phyloP scores from a whole-genome alignment of 495 filamentous ascomycete genomes.

The Penicillium chermesinum region DNA sequence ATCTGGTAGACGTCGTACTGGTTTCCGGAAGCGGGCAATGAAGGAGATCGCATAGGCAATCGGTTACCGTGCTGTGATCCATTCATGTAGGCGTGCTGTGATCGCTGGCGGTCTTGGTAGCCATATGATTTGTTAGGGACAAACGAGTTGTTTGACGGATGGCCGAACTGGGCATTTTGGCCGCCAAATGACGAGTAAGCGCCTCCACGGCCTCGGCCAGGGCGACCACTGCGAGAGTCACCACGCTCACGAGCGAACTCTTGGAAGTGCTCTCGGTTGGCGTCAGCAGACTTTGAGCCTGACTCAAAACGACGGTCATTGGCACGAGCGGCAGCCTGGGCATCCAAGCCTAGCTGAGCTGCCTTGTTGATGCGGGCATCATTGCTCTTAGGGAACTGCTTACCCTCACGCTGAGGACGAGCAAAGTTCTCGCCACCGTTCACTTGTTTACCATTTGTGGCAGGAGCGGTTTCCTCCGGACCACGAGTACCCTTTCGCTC shows the following conservation, averaged over 20 bases:
- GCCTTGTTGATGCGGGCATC: slow-evolving; percentile 26
- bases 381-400: slow-evolving; percentile 32
- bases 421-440: slow-evolving; percentile 28
- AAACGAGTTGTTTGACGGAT: slow-evolving; percentile 35
- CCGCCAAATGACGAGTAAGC: slow-evolving; percentile 33
- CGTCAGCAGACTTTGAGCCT: slow-evolving; percentile 37
- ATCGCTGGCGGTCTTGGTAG: slow-evolving; percentile 40
- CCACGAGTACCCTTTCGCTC: slow-evolving; percentile 36
- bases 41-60: slow-evolving; percentile 46
- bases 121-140: slow-evolving; percentile 35
- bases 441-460: slow-evolving; percentile 17
- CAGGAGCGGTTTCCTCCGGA: slow-evolving; percentile 28
- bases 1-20: slow-evolving; percentile 37
- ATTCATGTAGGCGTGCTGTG: slow-evolving; percentile 32
- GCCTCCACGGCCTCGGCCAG: slow-evolving; percentile 50
- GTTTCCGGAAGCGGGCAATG: slow-evolving; percentile 37
- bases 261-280: slow-evolving; percentile 26
- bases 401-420: slow-evolving; percentile 32
- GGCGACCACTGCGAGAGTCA: slow-evolving; percentile 47
- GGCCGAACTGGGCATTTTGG: slow-evolving; percentile 45
- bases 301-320: slow-evolving; percentile 36
- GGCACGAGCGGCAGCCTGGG: slow-evolving; percentile 28
- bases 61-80: slow-evolving; percentile 36
- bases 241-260: slow-evolving; percentile 42
- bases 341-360: slow-evolving; percentile 31